Evolutionary conservation across 2,329 filamentous ascomycete species (phyloP), one percentile per base, ranked within the genome.

Genomic region (Sporothrix protearum): DNA sequence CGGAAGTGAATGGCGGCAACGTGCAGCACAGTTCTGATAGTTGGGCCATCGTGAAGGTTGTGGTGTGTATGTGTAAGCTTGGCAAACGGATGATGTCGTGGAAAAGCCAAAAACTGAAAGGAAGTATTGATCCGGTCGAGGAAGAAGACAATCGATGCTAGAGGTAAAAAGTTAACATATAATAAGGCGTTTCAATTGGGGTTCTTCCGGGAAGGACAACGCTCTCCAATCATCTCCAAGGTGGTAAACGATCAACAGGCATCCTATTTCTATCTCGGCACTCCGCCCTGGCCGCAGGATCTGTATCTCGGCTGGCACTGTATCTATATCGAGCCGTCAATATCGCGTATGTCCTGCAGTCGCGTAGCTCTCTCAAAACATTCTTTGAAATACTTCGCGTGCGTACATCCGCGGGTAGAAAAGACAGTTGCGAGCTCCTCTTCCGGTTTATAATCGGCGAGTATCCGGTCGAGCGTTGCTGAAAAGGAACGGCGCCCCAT

Each of bases 11-110:
- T 28, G 68, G 68, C 55, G 68, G 68, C 55, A 70, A 19, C 1
- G 53, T 64, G 68, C 68, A 70, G 55, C 68, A 70, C 68, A 63
- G 68, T 28, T 51, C 55, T 7, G 68, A 33, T 9, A 63, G 68
- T n/a, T 61, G 30, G n/a, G 39, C 22, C 59, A 64, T 64, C 19
- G 14, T 39, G 30, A 39, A 2, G 33, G n/a, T 2, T 14, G 53
- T 28, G 53, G 53, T 25, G 53, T 42, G 39, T 2, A 42, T 2
- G 39, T 42, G 39, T 42, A 42, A 42, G 33, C 33, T 63, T 63
- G 36, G 30, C 59, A 63, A 42, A 63, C n/a, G 59, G 42, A 22
- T 22, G 10, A 14, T 42, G 16, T 14, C 4, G 4, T 42, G n/a
- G 19, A 25, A 63, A 10, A 10, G 19, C 16, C 14, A 45, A 45